These are phyloP conservation scores for Malus domestica DNA, from an alignment of 306 rosid species.

Conservation along the genomic window ASM211411v1 NC_041800.1:32159233-32159732, in stretches of 20 bases:
- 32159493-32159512: neutral
- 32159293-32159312: conserved; percentile 12
- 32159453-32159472: conserved; percentile 15
- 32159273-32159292: neutral
- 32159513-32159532: conserved; percentile 11
- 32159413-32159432: neutral
- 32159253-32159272: conserved; percentile 18
- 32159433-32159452: neutral
- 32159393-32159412: conserved; percentile 5
- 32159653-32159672: conserved; percentile 5
- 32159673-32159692: neutral
- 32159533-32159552: conserved; percentile 14
- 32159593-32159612: conserved; percentile 9
- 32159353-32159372: conserved; percentile 1
- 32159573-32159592: neutral
- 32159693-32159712: neutral
- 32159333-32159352: conserved; percentile 11
- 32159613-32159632: conserved; percentile 1
- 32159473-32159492: conserved; percentile 11
- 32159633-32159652: conserved; percentile 3
- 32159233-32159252: neutral
- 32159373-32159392: conserved; percentile 9
- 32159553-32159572: neutral
- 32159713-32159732: neutral
- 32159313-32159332: conserved; percentile 13